These are phyloP conservation scores for Agrocybe pediades DNA, from an alignment of 768 basidiomycete genomes.

Conservation along the genomic window DNA sequence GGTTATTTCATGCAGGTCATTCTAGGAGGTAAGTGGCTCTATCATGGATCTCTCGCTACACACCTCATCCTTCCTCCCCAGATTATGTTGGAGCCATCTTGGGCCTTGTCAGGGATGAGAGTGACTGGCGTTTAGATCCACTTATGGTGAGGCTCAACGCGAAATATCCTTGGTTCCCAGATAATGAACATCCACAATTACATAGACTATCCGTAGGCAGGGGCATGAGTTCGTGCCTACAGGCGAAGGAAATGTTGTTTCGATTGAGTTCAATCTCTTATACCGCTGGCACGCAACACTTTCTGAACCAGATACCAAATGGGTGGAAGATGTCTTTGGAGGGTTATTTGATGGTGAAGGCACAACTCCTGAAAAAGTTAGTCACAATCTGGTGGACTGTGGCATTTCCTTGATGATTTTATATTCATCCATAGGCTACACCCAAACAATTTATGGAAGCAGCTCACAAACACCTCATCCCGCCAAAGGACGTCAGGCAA, in stretches of 20 bases:
- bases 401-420: too few species aligned
- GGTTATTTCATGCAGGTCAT: constrained; percentile 73
- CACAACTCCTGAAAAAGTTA: constrained; percentile 33
- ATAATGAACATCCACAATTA: neutral
- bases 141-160: constrained; percentile 44
- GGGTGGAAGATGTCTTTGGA: constrained; percentile 49
- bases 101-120: constrained; percentile 64
- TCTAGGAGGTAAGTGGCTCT: constrained; percentile 42
- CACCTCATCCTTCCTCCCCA: constrained; percentile 5
- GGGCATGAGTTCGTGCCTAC: constrained; percentile 57
- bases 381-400: too few species aligned
- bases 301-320: constrained; percentile 53
- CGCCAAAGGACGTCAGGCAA: constrained; percentile 36
- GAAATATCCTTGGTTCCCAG: neutral
- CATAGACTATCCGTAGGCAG: constrained; percentile 49
- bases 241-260: constrained; percentile 76
- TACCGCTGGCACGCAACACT: constrained; percentile 71
- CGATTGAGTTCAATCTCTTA: constrained; percentile 72
- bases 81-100: constrained; percentile 81
- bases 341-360: constrained; percentile 42
- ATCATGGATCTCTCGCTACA: neutral
- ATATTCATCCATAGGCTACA: constrained; percentile 27
- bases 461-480: constrained; percentile 27
- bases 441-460: constrained; percentile 38
- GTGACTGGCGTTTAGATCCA: constrained; percentile 70